Evolutionary conservation across 306 rosid genomes (phyloP).

Genomic region (Prunus persica): DNA sequence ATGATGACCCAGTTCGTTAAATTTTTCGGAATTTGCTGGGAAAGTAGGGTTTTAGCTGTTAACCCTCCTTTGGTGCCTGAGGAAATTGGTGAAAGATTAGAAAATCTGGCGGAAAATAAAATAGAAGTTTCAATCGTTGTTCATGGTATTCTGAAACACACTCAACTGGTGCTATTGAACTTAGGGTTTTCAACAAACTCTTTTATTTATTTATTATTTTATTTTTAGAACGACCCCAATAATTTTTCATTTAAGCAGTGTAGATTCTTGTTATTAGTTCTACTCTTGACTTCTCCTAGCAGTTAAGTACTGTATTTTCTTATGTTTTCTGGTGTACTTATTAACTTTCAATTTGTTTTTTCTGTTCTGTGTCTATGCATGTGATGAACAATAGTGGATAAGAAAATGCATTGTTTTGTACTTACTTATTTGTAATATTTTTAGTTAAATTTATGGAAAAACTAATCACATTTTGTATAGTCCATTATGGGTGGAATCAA

Average conservation of each 20-base stretch:
- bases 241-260: background rate
- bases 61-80: background rate
- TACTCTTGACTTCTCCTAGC: background rate
- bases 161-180: background rate
- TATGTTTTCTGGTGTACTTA: background rate
- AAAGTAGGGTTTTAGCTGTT: constrained; percentile 21
- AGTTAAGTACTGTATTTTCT: background rate
- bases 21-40: background rate
- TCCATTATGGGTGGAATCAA: background rate
- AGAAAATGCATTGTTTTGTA: background rate
- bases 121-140: background rate
- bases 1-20: constrained; percentile 5
- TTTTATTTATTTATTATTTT: too few relatives aligned
- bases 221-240: background rate
- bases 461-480: background rate
- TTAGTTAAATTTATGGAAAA: background rate
- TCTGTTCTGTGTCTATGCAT: background rate
- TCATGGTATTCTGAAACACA: background rate
- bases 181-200: background rate
- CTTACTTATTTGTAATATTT: background rate
- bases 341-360: background rate
- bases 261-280: background rate
- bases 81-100: constrained; percentile 10
- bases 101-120: background rate
- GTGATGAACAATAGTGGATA: background rate